These are phyloP conservation scores for Alternaria ventricosa DNA, from an alignment of 2,329 filamentous ascomycete species.

Conservation along the genomic window DNA sequence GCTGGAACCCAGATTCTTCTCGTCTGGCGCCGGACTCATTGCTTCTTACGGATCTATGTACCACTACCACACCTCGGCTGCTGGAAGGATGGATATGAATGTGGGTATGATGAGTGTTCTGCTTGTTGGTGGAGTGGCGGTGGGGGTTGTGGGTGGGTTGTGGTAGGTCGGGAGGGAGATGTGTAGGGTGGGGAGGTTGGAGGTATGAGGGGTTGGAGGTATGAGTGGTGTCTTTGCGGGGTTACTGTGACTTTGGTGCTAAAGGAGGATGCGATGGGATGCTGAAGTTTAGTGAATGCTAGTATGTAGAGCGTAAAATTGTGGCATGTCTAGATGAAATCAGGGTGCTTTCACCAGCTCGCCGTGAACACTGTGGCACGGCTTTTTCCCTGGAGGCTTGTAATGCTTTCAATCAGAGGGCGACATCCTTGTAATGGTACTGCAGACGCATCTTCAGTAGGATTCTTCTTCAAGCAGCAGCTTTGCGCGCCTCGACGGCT, in stretches of 20 bases:
- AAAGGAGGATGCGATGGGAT: background rate
- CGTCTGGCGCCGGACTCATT: background rate
- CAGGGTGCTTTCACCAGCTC: background rate
- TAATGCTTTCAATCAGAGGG: background rate
- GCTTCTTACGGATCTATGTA: background rate
- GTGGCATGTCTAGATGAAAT: background rate
- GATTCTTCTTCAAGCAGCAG: background rate
- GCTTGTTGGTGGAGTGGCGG: background rate
- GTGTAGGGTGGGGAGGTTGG: background rate
- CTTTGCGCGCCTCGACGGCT: constrained; percentile 43
- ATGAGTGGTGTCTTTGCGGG: background rate
- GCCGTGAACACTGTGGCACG: background rate
- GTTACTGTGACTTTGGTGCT: background rate
- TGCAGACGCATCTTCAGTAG: background rate
- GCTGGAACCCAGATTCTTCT: background rate
- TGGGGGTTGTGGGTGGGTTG: background rate
- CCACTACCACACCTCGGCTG: background rate
- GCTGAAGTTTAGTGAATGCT: background rate
- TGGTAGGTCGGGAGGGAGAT: background rate
- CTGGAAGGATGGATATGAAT: background rate
- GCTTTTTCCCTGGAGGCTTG: background rate
- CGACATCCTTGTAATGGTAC: too few relatives aligned
- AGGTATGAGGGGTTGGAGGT: too few relatives aligned
- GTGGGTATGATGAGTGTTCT: background rate
- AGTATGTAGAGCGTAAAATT: background rate